Base-by-base conservation (phyloP, 768 basidiomycete species). In the Agrocybe praecox region DNA sequence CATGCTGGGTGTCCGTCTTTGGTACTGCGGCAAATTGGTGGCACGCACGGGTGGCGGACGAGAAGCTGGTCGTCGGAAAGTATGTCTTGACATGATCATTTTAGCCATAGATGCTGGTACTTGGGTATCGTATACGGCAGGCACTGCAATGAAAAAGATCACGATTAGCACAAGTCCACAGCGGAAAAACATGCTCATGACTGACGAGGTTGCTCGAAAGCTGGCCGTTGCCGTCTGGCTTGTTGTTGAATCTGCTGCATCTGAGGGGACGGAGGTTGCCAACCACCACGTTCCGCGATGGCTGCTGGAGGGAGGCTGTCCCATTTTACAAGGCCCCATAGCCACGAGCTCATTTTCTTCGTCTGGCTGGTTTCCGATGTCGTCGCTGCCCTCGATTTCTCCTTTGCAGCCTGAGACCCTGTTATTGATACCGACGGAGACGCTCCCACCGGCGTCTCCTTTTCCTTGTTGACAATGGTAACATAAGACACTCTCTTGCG, bases 81-180 rank as follows among this genome's bases (percentile, higher is more conserved):
- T 71, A 64, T 74, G 73, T 59, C 72, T 62, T 32, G 71, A 72
- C 73, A 74, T 74, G 63, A 74, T 74, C 64, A 74, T 72, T 53
- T 74, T 74, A 11, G 73, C 73, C 73, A 74, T 74, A 1, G 71
- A 72, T 9, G 68, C 70, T 18, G 73, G 73, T 14, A 68, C 66
- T 23, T 72, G 69, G 21, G 68, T 55, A 58, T 72, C 61, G 55
- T 73, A 74, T 36, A 73, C 54, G 15, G 72, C 65, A 9, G 73
- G 71, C 44, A 67, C 70, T 74, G 34, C 1, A 26, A 12, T 19
- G 42, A 44, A 33, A 36, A 47, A 18, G 6, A 43, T 29, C 24
- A 44, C 43, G 32, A 53, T 50, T 42, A 51, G 50, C 46, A 29
- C 17, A 50, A 23, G 19, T 12, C 22, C 17, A 51, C 47, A 49